Evolutionary conservation across 768 basidiomycete genomes (phyloP), one percentile per base, ranked within the genome.

Genomic region (Trametes punicea): DNA sequence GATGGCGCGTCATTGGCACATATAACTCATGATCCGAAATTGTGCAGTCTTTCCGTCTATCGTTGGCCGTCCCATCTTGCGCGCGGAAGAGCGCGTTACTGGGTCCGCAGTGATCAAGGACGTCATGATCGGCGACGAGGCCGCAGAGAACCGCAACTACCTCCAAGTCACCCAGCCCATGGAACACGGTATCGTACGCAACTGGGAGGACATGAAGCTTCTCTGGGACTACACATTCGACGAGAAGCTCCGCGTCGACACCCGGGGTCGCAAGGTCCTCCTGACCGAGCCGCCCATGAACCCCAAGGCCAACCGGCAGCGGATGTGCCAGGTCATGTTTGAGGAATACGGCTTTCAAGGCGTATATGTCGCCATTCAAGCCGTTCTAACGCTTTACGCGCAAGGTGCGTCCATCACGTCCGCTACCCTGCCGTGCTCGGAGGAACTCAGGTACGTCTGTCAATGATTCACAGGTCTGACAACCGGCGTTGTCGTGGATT

Each of bases 201-300:
- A 98, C 73, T 99, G 97, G 97, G 92, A 94, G 69, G 97, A 99
- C 73, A 99, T 98, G 97, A 88, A 88, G 68, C 83, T 93, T 65
- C 80, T 98, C 16, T 99, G 97, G 97, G 86, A 99, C 71, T 98
- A 98, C 73, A 99, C 97, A 0, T 99, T 99, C 70, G 77, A 91
- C 64, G 93, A 97, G 77, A 98, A 98, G 75, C 82, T 99, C 63
- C 81, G 84, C 67, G 78, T 98, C 60, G 87, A 98, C 66, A 87
- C 95, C 39, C 76, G 77, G 23, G 97, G 93, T 0, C 78, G 83
- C 59, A 99, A 98, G 74, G 81, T 99, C 34, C 73, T 99, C 59
- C 79, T 99, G 65, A 99, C 97, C 0, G 97, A 99, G 72, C 97
- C 97, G 15, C 97, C 97, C 26, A 98, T 98, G 97, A 98, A 99